These are phyloP conservation scores for Penicillium dipodomyicola DNA, from an alignment of 495 filamentous ascomycete genomes.

Conservation along the genomic window DNA sequence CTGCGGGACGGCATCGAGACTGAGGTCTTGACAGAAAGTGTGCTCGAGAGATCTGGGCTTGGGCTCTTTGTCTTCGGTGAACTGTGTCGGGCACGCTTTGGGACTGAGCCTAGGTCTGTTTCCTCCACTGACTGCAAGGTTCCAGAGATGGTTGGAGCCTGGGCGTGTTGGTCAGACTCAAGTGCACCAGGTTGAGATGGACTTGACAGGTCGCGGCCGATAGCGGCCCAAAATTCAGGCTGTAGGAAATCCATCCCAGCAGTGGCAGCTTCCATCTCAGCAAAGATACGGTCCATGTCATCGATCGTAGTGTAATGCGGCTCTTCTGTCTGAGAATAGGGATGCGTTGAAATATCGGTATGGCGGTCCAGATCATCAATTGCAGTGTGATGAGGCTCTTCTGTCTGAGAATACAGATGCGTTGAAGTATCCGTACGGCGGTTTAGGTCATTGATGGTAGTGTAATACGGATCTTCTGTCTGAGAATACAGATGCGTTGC, in stretches of 20 bases:
- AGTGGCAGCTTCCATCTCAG: not conserved
- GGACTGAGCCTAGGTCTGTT: too few species aligned
- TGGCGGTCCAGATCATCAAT: not conserved
- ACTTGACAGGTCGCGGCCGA: not conserved
- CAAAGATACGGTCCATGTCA: not conserved
- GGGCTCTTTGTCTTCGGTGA: not conserved
- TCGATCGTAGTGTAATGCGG: not conserved
- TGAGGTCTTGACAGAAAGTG: not conserved
- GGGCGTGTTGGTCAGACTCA: not conserved
- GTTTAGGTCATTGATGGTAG: not conserved
- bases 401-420: not conserved
- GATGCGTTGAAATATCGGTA: not conserved
- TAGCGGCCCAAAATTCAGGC: not conserved
- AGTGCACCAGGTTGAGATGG: not conserved
- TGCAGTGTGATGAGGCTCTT: not conserved
- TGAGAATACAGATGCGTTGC: not conserved
- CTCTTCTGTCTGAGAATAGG: too few species aligned
- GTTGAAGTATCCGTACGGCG: not conserved
- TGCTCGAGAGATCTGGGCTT: not conserved
- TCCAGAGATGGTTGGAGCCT: not conserved
- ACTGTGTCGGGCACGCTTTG: not conserved
- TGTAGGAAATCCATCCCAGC: not conserved
- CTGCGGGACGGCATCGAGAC: not conserved
- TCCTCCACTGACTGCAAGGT: not conserved
- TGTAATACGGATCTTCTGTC: not conserved